Evolutionary conservation across 1,284 basidiomycete species (phyloP), one percentile per base, ranked within the genome.

Genomic region (Tremellales sp.): DNA sequence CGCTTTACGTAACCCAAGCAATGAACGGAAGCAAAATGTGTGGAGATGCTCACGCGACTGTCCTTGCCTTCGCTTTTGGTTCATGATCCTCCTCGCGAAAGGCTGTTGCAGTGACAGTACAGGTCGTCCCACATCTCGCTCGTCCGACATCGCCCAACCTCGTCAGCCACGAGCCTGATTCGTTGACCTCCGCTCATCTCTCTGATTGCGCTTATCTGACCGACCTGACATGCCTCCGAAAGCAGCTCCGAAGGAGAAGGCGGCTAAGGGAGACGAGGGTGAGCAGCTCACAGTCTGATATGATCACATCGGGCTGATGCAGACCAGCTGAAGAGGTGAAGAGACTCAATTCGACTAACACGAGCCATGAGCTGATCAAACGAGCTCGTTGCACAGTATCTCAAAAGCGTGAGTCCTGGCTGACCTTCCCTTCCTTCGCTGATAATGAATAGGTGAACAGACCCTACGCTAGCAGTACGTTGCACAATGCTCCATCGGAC

Each of bases 241-340:
- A 88, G 92, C 81, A 76, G 93, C 94, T 80, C 81, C 92, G 69
- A 97, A 96, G 79, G 67, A 69, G 40, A 73, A 72, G 53, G 52
- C 55, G 15, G 56, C 72, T 46, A 75, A 74, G 49, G 72, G 72
- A 10, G 65, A 71, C 44, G 67, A 73, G 57, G 73, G 74, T 73
- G 35, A 49, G 69, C 43, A 29, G 44, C 12, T 15, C 15, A 36
- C 19, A 4, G 33, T 6, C 33, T 15, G 33, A 5, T 15, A n/a
- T 5, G 5, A 17, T 12, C 4, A 25, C 12, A 31, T 24, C 39
- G 6, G 21, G 29, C 2, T 5, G 15, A 4, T 43, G 19, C 12
- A 19, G 26, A 21, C 2, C 59, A 73, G 72, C 70, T 19, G 68
- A 73, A 52, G 66, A 70, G 46, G 69, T 70, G 35, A 52, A 61